These are phyloP conservation scores for Sindora glabra DNA, from an alignment of 306 rosid genomes.

Conservation along the genomic window DNA sequence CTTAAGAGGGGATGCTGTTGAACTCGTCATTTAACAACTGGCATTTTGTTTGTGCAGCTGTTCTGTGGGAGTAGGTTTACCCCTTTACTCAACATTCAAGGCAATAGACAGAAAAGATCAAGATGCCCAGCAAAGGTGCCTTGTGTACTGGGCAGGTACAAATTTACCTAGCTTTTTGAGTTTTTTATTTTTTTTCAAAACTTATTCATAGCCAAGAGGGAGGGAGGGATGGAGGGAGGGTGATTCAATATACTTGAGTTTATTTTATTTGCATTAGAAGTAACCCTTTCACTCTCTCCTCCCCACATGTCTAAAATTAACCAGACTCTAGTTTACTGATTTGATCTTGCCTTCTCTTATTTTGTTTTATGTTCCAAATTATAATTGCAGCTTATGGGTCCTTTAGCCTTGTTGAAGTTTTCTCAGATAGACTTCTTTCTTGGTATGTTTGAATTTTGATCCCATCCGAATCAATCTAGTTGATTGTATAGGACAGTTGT, in stretches of 20 bases:
- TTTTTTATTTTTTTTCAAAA: too few relatives aligned
- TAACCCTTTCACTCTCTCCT: too few relatives aligned
- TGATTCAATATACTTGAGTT: too few relatives aligned
- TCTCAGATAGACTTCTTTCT: slow-evolving; percentile 75
- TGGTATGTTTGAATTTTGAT: slow-evolving; percentile 59
- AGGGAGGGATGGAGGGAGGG: too few relatives aligned
- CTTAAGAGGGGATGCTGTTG: neutral
- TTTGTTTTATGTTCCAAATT: neutral
- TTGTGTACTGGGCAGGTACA: slow-evolving; percentile 89
- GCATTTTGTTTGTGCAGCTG: slow-evolving; percentile 41
- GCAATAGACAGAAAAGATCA: slow-evolving; percentile 75
- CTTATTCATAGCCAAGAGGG: too few relatives aligned
- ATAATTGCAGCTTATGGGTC: slow-evolving; percentile 76
- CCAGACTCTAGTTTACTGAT: neutral
- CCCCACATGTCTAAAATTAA: slow-evolving; percentile 6
- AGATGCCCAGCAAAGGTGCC: slow-evolving; percentile 66
- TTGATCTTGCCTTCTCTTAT: neutral
- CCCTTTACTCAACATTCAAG: slow-evolving; percentile 85
- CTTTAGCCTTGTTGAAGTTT: slow-evolving; percentile 76
- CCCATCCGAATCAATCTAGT: slow-evolving; percentile 2
- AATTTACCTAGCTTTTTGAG: too few relatives aligned
- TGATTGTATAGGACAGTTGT: slow-evolving; percentile 1
- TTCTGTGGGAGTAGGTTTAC: slow-evolving; percentile 73
- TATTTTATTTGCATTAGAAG: too few relatives aligned
- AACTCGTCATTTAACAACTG: neutral